phyloP scores from a whole-genome alignment of 768 basidiomycete species.

The Boletus barrowsii region DNA sequence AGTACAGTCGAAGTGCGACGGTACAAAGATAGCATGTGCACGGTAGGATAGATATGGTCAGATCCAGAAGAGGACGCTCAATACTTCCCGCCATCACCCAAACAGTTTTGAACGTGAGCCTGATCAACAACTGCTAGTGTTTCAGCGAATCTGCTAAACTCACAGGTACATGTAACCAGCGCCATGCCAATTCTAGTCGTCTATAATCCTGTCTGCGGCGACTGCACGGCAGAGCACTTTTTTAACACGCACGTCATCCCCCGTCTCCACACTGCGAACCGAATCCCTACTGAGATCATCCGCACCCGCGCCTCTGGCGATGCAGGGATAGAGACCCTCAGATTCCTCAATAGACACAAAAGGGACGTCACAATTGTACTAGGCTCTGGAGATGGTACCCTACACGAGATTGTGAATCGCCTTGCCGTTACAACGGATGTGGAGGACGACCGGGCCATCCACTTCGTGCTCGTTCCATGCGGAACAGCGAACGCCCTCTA shows the following conservation, averaged over 20 bases:
- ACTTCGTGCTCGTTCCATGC: slow-evolving; percentile 60
- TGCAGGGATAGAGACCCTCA: slow-evolving; percentile 47
- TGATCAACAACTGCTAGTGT: background rate
- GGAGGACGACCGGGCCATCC: slow-evolving; percentile 21
- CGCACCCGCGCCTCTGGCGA: slow-evolving; percentile 53
- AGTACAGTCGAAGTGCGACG: slow-evolving; percentile 4
- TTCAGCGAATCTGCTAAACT: background rate
- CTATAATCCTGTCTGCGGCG: slow-evolving; percentile 76
- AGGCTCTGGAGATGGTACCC: slow-evolving; percentile 87
- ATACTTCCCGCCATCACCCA: too few species aligned
- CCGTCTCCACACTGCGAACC: slow-evolving; percentile 42
- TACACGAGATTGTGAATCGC: slow-evolving; percentile 82
- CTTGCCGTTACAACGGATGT: slow-evolving; percentile 26
- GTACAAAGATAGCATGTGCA: slow-evolving; percentile 14
- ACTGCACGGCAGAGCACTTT: slow-evolving; percentile 51
- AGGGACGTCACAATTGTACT: slow-evolving; percentile 50
- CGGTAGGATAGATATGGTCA: background rate
- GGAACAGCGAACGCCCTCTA: slow-evolving; percentile 96
- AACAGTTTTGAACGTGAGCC: slow-evolving; percentile 2
- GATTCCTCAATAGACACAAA: slow-evolving; percentile 36
- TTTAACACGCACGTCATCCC: slow-evolving; percentile 64
- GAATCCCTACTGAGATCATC: slow-evolving; percentile 35
- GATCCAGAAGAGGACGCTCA: too few species aligned
- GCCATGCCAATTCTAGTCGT: slow-evolving; percentile 56
- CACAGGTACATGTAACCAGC: background rate